Evolutionary conservation across 352 stramenopile genomes (phyloP).

Genomic region (Pythium scleroteichum): DNA sequence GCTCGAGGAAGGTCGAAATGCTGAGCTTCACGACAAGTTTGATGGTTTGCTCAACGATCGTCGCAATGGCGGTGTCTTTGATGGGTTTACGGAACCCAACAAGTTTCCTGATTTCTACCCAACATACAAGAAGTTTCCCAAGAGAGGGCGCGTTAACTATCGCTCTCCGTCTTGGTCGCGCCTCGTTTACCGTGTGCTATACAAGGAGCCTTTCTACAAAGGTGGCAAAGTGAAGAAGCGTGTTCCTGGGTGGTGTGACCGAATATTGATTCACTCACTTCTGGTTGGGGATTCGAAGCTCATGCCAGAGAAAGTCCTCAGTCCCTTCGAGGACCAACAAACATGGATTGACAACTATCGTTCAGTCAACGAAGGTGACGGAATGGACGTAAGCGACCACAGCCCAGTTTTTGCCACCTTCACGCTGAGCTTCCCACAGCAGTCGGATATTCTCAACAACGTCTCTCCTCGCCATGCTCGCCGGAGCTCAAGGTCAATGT

Average conservation of each 20-base stretch:
- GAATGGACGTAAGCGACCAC: slow-evolving; percentile 85
- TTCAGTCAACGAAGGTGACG: slow-evolving; percentile 77
- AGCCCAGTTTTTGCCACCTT: slow-evolving; percentile 80
- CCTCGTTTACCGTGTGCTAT: slow-evolving; percentile 75
- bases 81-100: slow-evolving; percentile 77
- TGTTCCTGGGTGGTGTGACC: slow-evolving; percentile 86
- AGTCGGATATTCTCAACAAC: slow-evolving; percentile 22
- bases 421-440: slow-evolving; percentile 67
- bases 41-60: slow-evolving; percentile 83
- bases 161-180: slow-evolving; percentile 62
- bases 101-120: slow-evolving; percentile 89
- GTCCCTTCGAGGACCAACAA: slow-evolving; percentile 41
- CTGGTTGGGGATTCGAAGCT: slow-evolving; percentile 79
- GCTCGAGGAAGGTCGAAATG: slow-evolving; percentile 72
- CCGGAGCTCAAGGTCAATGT: slow-evolving; percentile 56
- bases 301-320: slow-evolving; percentile 73
- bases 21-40: slow-evolving; percentile 84
- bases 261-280: slow-evolving; percentile 84
- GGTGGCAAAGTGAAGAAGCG: slow-evolving; percentile 88
- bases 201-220: slow-evolving; percentile 91
- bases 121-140: slow-evolving; percentile 89
- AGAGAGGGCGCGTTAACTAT: slow-evolving; percentile 68
- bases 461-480: slow-evolving; percentile 18
- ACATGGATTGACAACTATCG: slow-evolving; percentile 78
- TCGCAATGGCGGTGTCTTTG: slow-evolving; percentile 70